Percentiles rank a stretch among this genome's conserved stretches.
Evolutionary conservation across 2,329 filamentous ascomycete species (phyloP).

Genomic region (Fusarium citri): DNA sequence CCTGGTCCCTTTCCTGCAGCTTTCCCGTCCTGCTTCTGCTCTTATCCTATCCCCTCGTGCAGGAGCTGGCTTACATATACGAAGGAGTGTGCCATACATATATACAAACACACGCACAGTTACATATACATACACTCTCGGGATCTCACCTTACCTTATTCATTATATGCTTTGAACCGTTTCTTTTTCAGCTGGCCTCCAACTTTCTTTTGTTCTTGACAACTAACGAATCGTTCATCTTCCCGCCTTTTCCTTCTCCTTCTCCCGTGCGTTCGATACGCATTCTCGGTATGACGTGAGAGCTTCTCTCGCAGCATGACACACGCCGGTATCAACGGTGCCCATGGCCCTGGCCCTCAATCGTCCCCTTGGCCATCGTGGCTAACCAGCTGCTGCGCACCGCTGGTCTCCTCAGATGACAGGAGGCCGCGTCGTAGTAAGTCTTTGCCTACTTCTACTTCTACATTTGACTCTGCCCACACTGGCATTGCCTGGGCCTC

Average conservation of each 20-base stretch:
- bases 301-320: slow-evolving; percentile 54
- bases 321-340: slow-evolving; percentile 56
- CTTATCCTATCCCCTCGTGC: slow-evolving; percentile 40
- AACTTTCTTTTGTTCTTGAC: slow-evolving; percentile 11
- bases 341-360: slow-evolving; percentile 56
- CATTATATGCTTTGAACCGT: slow-evolving; percentile 18
- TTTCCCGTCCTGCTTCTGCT: slow-evolving; percentile 37
- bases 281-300: slow-evolving; percentile 44
- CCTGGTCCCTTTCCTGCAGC: slow-evolving; percentile 38
- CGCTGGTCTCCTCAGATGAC: slow-evolving; percentile 53
- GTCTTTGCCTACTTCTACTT: slow-evolving; percentile 46
- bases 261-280: slow-evolving; percentile 23
- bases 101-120: slow-evolving; percentile 25
- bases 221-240: slow-evolving; percentile 25
- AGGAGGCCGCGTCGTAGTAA: slow-evolving; percentile 56
- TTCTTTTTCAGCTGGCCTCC: slow-evolving; percentile 8
- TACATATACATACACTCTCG: slow-evolving; percentile 35
- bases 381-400: slow-evolving; percentile 61
- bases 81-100: slow-evolving; percentile 28
- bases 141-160: slow-evolving; percentile 20
- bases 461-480: slow-evolving; percentile 38
- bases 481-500: slow-evolving; percentile 34
- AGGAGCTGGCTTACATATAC: slow-evolving; percentile 36
- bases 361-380: slow-evolving; percentile 58
- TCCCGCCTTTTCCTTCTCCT: slow-evolving; percentile 19